These are phyloP conservation scores for Eleusine indica DNA, from an alignment of 176 grass and related monocot species.

Conservation along the genomic window DNA sequence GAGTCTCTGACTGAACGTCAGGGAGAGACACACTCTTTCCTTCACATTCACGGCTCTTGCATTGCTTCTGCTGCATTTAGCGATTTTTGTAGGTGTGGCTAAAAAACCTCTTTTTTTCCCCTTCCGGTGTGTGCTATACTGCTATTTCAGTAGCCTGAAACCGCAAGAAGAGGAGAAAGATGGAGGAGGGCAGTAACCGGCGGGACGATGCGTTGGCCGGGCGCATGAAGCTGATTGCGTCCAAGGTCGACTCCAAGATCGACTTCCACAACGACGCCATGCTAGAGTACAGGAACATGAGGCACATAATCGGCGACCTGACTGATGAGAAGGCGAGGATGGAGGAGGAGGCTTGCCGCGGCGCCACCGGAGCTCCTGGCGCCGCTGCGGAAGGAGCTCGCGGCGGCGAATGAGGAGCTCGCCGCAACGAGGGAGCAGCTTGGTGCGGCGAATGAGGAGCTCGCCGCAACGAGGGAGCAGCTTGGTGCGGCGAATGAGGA, in stretches of 20 bases:
- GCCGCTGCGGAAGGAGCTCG: not conserved
- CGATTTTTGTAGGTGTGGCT: not conserved
- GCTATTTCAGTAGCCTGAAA: not conserved
- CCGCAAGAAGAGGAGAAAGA: not conserved
- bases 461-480: not conserved
- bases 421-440: not conserved
- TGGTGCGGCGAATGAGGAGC: not conserved
- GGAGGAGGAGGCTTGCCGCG: not conserved
- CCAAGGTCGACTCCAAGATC: constrained; percentile 3
- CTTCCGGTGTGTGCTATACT: not conserved
- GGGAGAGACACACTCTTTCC: too few species aligned
- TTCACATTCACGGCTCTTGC: too few species aligned
- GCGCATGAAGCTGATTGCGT: not conserved
- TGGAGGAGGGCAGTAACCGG: not conserved
- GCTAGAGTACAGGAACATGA: constrained; percentile 1
- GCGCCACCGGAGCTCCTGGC: not conserved
- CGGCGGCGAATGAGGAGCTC: not conserved
- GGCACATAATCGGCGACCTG: not conserved
- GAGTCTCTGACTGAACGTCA: too few species aligned
- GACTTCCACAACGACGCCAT: not conserved
- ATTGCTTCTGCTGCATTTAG: not conserved
- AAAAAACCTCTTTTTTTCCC: not conserved
- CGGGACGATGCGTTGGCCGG: not conserved
- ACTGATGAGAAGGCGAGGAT: not conserved
- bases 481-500: not conserved